phyloP scores from a whole-genome alignment of 257 asterid genomes.

The Primulina huaijiensis region DNA sequence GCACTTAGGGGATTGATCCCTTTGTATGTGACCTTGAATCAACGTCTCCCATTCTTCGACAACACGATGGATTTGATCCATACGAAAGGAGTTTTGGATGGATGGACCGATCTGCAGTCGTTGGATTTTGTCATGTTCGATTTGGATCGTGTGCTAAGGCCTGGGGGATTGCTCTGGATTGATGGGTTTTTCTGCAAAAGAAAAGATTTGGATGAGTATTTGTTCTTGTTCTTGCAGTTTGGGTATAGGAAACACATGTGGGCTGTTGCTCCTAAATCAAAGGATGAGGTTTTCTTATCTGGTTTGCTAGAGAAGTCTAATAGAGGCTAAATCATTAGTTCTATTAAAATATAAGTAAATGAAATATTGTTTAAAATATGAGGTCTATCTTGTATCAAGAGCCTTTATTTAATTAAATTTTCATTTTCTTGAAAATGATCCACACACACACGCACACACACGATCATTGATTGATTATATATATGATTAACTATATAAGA shows the following conservation, averaged over 20 bases:
- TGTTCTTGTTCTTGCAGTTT: slow-evolving; percentile 90
- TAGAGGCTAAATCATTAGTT: slow-evolving; percentile 26
- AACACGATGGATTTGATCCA: slow-evolving; percentile 90
- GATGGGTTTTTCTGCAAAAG: slow-evolving; percentile 41
- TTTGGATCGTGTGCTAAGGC: slow-evolving; percentile 81
- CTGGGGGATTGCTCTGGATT: slow-evolving; percentile 76
- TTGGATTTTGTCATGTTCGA: slow-evolving; percentile 80
- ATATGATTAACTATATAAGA: too few relatives aligned
- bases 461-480: too few relatives aligned
- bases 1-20: slow-evolving; percentile 82
- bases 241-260: slow-evolving; percentile 28
- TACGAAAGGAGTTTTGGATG: slow-evolving; percentile 81
- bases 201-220: slow-evolving; percentile 70
- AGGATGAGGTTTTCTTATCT: slow-evolving; percentile 75
- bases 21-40: slow-evolving; percentile 64
- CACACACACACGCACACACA: too few relatives aligned
- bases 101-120: slow-evolving; percentile 78
- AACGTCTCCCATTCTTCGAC: slow-evolving; percentile 87
- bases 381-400: too few relatives aligned
- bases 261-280: slow-evolving; percentile 44
- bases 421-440: too few relatives aligned
- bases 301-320: slow-evolving; percentile 89
- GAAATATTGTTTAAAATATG: too few relatives aligned
- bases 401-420: too few relatives aligned
- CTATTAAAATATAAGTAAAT: too few relatives aligned